Base-by-base conservation (phyloP, 2,329 filamentous ascomycete genomes). In the Mollisiaceae sp. region DNA sequence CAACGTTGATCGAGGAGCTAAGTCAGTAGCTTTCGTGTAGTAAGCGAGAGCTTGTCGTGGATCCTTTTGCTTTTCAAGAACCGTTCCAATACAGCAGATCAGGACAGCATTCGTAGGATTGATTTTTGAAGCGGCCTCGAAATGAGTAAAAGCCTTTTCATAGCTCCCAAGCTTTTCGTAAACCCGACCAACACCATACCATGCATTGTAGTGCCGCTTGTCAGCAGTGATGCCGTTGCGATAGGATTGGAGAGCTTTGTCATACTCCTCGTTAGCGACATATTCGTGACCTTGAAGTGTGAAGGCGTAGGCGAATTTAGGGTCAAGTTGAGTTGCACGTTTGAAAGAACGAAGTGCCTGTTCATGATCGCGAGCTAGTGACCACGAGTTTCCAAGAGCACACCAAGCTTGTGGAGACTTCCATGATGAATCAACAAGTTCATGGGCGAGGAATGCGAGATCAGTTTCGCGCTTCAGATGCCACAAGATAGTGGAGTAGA, bases 401-500 rank as follows among this genome's bases (percentile, higher is more conserved):
- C 94, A 97, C 96, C 95, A 99, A 4, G 95, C 93, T 78, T 99
- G 91, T 1, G 95, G 94, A 0, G 94, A 94, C 69, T 95, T 84
- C 80, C 94, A 95, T 66, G 93, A 91, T 18, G 91, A 83, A 70
- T 97, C 94, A 60, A 97, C 86, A 47, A 98, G 83, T 73, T 96
- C 92, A 74, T 98, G 94, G 0, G 94, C 93, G 35, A 99, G 83
- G 78, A 95, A 97, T 0, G 94, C 94, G 24, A 99, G 83, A 67
- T 97, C 92, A 0, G 93, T 91, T 75, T 97, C 94, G 69, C 91
- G 90, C 78, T 97, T 97, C 68, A 97, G 81, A 77, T 97, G 94
- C 95, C 96, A 99, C n/a, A 99, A 84, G n/a, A 97, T 90, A 0
- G 95, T 99, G 15, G 94, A 98, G 79, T 97, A 99, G 41, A 98